Evolutionary conservation across 2,329 filamentous ascomycete species (phyloP).

Genomic region (Microdochium trichocladiopsis): DNA sequence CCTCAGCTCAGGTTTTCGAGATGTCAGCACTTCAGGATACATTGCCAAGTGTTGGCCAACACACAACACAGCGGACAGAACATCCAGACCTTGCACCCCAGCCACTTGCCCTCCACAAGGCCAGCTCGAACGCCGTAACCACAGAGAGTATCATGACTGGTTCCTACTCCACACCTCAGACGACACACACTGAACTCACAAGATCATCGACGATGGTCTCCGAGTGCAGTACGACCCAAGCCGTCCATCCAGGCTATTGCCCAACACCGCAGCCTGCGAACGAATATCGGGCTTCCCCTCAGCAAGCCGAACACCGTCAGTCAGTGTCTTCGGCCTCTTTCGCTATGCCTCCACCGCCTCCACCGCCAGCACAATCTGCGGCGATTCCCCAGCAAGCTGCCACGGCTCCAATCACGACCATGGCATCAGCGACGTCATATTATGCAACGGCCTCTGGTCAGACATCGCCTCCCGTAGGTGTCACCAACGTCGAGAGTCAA

Average conservation of each 20-base stretch:
- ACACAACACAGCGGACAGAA: neutral
- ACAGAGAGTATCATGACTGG: too few relatives aligned
- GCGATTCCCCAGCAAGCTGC: too few relatives aligned
- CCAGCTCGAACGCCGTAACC: too few relatives aligned
- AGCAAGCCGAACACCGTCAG: neutral
- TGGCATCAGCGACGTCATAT: too few relatives aligned
- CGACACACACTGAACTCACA: neutral
- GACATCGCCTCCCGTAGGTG: too few relatives aligned
- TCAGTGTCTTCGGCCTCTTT: neutral
- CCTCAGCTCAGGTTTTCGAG: neutral
- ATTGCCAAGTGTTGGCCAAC: neutral
- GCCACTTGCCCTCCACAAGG: neutral
- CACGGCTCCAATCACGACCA: too few relatives aligned
- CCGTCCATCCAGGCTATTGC: neutral
- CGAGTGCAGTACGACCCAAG: neutral
- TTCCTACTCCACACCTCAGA: neutral
- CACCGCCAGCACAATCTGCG: too few relatives aligned
- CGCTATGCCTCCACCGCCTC: neutral
- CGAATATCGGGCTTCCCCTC: neutral
- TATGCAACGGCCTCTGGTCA: too few relatives aligned
- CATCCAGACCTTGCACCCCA: neutral
- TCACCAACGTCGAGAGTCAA: too few relatives aligned
- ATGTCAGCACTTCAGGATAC: neutral
- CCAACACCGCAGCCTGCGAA: neutral
- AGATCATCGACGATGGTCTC: neutral